These are phyloP conservation scores for Chrysoporthe deuterocubensis DNA, from an alignment of 2,329 filamentous ascomycete species.

Conservation along the genomic window DNA sequence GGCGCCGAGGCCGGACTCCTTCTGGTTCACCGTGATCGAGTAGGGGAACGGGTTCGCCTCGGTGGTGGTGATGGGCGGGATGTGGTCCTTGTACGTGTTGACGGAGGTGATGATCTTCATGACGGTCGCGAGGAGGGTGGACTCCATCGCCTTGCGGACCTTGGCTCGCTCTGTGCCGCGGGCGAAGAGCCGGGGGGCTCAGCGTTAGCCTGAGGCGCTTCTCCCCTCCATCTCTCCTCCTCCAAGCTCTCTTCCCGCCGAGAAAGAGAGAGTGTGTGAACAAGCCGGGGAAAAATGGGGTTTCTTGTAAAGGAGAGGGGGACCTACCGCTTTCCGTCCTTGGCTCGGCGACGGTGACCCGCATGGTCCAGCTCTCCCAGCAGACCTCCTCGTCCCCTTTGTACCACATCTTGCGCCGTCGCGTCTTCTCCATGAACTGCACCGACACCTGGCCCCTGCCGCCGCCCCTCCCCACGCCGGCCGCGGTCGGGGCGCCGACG, in stretches of 20 bases:
- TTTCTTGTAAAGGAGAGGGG: not conserved
- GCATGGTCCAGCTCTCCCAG: slow-evolving; percentile 95
- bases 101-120: slow-evolving; percentile 89
- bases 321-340: slow-evolving; percentile 81
- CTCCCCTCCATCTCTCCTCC: not conserved
- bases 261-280: too few relatives aligned
- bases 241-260: too few relatives aligned
- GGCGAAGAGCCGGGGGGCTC: not conserved
- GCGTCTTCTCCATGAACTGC: slow-evolving; percentile 91
- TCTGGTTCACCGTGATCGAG: slow-evolving; percentile 86
- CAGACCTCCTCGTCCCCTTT: slow-evolving; percentile 88
- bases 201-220: not conserved
- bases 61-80: slow-evolving; percentile 92
- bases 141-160: slow-evolving; percentile 88
- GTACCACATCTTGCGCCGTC: slow-evolving; percentile 76
- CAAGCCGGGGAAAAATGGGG: too few relatives aligned
- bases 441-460: slow-evolving; percentile 80
- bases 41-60: slow-evolving; percentile 90
- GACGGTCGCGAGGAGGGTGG: slow-evolving; percentile 82
- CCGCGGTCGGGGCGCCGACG: not conserved
- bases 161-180: slow-evolving; percentile 73
- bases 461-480: slow-evolving; percentile 45
- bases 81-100: slow-evolving; percentile 91
- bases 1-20: slow-evolving; percentile 46
- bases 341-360: slow-evolving; percentile 90